Conservation (phyloP, 225 moss, liverwort and hornwort genomes). For the Anthoceros angustus region DNA sequence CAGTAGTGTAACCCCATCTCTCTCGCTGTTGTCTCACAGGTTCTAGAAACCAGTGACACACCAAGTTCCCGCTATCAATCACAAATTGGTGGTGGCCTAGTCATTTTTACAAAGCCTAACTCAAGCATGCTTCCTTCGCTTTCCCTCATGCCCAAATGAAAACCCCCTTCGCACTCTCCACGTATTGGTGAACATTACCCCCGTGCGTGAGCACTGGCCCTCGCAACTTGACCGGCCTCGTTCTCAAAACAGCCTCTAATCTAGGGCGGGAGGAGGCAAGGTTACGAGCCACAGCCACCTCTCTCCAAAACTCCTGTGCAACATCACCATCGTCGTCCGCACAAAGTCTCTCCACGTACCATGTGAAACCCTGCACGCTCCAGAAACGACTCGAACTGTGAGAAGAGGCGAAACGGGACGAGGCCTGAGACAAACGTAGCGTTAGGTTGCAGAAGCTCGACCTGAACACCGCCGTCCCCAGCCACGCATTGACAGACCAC, state of each 20-base stretch:
- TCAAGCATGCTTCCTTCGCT: no score
- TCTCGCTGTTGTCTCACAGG: no score
- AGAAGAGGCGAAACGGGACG: not conserved
- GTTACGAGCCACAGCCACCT: not conserved
- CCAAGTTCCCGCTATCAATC: no score
- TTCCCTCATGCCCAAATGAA: no score
- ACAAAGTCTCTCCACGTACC: slow-evolving; percentile 1
- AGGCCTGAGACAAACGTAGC: not conserved
- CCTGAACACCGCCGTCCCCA: not conserved
- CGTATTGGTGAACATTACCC: not conserved
- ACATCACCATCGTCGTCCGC: not conserved
- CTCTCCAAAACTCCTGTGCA: not conserved
- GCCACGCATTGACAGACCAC: not conserved
- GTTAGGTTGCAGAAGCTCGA: not conserved
- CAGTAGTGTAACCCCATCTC: no score
- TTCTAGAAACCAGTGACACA: no score
- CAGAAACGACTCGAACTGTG: not conserved
- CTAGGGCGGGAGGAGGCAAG: not conserved
- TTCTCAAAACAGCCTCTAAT: not conserved
- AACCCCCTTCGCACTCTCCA: not conserved
- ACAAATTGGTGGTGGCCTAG: no score
- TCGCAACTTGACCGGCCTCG: not conserved
- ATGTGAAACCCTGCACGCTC: not conserved
- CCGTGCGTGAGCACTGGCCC: not conserved
- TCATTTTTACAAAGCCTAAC: no score